Conservation (phyloP, 352 stramenopile species). For the Pythium vanterpoolii region DNA sequence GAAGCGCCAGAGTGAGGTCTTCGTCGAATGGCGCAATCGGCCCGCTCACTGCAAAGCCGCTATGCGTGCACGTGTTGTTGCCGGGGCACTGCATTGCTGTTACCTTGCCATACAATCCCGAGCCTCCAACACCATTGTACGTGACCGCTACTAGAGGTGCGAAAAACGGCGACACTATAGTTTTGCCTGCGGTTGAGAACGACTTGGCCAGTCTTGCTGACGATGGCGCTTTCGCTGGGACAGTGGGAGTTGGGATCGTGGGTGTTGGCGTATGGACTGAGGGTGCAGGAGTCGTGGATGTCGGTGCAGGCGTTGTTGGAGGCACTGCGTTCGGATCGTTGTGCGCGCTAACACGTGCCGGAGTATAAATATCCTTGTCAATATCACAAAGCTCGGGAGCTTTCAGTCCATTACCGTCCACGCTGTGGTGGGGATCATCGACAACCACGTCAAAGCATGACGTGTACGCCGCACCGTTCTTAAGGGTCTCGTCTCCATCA, state of each 20-base stretch:
- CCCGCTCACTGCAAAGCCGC: conserved; percentile 26
- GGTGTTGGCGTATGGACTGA: not conserved
- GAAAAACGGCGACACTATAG: not conserved
- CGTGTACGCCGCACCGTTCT: conserved; percentile 13
- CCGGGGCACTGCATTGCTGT: conserved; percentile 28
- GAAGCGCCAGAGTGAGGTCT: conserved; percentile 41
- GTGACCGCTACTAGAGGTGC: conserved; percentile 24
- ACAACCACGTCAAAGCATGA: conserved; percentile 30
- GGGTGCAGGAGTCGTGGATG: not conserved
- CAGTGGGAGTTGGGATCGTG: not conserved
- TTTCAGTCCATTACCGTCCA: not conserved
- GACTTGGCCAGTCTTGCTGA: not conserved
- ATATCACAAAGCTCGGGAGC: not conserved
- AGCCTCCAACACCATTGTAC: conserved; percentile 29
- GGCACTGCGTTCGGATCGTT: not conserved
- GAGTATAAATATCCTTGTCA: not conserved
- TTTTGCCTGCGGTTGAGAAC: not conserved
- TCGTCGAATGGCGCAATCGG: conserved; percentile 41
- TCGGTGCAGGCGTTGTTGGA: not conserved
- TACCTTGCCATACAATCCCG: conserved; percentile 33
- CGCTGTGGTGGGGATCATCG: not conserved
- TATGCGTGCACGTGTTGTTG: conserved; percentile 18
- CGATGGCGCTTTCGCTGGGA: not conserved
- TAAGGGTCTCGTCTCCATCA: not conserved
- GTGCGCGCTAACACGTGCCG: not conserved